A percentile compares a stretch with the other conserved stretches of the same genome.
Evolutionary conservation across 352 stramenopile genomes (phyloP).

Genomic region (Phytophthora podocarpi): DNA sequence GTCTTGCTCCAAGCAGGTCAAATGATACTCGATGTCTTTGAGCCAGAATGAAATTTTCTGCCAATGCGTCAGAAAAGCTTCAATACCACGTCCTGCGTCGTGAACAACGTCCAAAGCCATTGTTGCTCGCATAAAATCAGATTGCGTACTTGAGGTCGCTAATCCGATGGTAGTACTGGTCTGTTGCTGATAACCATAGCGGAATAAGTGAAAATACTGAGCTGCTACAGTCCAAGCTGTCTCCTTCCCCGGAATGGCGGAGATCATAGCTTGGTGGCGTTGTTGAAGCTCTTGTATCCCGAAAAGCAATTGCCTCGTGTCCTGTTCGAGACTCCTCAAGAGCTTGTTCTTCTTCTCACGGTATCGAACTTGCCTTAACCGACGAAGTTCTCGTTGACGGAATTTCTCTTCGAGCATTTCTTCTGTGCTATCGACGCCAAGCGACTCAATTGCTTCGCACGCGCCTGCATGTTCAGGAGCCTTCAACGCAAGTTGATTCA

Average conservation of each 20-base stretch:
- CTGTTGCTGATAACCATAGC: neutral
- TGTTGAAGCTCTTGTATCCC: constrained; percentile 1
- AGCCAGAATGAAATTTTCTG: neutral
- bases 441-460: neutral
- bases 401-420: neutral
- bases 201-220: constrained; percentile 2
- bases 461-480: too few relatives aligned
- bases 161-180: neutral
- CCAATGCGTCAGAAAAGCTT: constrained; percentile 2
- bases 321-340: neutral
- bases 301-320: neutral
- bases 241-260: neutral
- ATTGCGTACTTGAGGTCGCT: neutral
- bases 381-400: constrained; percentile 1
- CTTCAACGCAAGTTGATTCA: neutral
- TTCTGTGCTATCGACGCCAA: neutral
- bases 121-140: constrained; percentile 6
- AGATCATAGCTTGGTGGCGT: neutral
- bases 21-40: neutral
- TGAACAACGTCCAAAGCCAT: neutral
- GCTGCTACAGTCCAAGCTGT: neutral
- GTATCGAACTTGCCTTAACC: neutral
- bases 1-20: neutral
- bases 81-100: neutral
- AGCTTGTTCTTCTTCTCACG: constrained; percentile 4